Conservation (phyloP, 805 yeast genomes). For the Lipomyces japonicus region DNA sequence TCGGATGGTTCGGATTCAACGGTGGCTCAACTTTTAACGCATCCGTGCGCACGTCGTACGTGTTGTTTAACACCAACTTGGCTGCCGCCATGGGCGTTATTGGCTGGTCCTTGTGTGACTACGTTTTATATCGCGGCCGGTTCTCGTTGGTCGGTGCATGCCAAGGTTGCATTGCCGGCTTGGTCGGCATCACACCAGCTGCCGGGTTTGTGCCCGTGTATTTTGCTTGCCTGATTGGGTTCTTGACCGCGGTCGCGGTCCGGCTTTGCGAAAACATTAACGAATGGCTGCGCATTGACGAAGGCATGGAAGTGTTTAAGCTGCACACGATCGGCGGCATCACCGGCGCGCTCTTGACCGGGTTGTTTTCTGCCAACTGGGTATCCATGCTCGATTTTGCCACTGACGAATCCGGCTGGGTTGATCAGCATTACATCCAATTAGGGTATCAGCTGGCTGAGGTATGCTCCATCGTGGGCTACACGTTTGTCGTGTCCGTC, state of each 20-base stretch:
- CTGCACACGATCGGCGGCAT: constrained; percentile 87
- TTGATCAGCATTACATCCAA: constrained; percentile 75
- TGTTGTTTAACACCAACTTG: constrained; percentile 84
- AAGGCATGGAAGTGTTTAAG: constrained; percentile 90
- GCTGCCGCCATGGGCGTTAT: constrained; percentile 93
- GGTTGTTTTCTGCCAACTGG: constrained; percentile 85
- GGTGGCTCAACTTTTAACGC: constrained; percentile 97
- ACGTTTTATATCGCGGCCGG: constrained; percentile 64
- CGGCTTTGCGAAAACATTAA: constrained; percentile 70
- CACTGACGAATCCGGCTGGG: constrained; percentile 60
- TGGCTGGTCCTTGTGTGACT: constrained; percentile 87
- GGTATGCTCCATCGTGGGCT: constrained; percentile 60
- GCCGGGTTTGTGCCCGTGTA: constrained; percentile 94
- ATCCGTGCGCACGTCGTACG: constrained; percentile 88
- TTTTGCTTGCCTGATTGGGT: constrained; percentile 79
- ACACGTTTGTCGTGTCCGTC: constrained; percentile 72
- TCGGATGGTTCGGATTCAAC: constrained; percentile 98
- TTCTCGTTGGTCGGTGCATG: constrained; percentile 91
- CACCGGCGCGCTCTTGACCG: constrained; percentile 76
- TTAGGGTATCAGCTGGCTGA: constrained; percentile 86
- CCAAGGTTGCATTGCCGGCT: constrained; percentile 87
- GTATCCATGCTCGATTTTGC: constrained; percentile 66
- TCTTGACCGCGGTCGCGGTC: constrained; percentile 78
- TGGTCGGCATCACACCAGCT: constrained; percentile 93
- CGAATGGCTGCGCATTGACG: constrained; percentile 69